Base-by-base conservation (phyloP, 768 basidiomycete genomes). In the Tylopilus rubrobrunneus region DNA sequence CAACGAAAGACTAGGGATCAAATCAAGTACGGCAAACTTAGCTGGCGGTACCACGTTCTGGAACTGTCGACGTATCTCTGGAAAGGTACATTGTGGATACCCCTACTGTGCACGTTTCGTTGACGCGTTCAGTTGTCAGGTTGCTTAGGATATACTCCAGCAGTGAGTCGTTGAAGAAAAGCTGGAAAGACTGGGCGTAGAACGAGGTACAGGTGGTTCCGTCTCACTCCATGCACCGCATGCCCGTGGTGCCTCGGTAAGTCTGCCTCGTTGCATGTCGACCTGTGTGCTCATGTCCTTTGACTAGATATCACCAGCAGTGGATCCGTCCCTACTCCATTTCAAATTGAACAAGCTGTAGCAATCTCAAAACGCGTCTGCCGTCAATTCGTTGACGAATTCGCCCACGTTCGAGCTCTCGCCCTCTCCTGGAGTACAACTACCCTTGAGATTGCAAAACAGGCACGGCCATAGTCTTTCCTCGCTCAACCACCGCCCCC, bases 1-100 rank as follows among this genome's bases (percentile, higher is more conserved):
- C 91, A 92, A 65, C 78, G 93, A 42, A 89, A 92, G 69, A 85
- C 83, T 4, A 94, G 94, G 33, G 95, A 98, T 28, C 92, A 98
- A 70, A 92, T 99, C 76, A 19, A 19, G 19, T 19, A 19, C 19
- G 19, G 19, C 19, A 19, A 19, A 19, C 19, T 19, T 19, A 19
- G 19, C 19, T 19, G 19, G 19, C 19, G 19, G 1, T 19, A 19
- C 19, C 19, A 19, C 19, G 19, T 19, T 19, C 1, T 19, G 19
- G 19, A 19, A 19, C 19, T 19, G 19, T 19, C 19, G 19, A 19
- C 19, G 19, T 19, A 19, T 19, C 1, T 19, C 19, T 19, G 19
- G 19, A 19, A 19, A 19, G 19, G 19, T 19, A 19, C 1, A 1
- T 19, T 19, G 19, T 19, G 19, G 19, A 19, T 19, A 19, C 19